Evolutionary conservation across 2,329 filamentous ascomycete species (phyloP), one percentile per base, ranked within the genome.

Genomic region (Diaporthe amygdali): DNA sequence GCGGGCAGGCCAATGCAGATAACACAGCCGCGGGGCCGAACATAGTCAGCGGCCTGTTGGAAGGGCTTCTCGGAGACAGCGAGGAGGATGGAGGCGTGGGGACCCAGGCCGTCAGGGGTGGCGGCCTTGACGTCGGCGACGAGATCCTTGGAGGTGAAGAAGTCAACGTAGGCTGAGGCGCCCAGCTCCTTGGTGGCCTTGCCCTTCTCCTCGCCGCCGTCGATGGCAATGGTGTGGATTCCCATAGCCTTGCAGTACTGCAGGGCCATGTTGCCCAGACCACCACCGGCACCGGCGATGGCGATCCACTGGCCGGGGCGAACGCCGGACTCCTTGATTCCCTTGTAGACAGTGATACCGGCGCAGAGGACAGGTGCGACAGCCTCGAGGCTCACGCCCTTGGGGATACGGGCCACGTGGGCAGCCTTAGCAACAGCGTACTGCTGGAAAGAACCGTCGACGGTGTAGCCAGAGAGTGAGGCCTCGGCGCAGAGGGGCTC

Each of bases 181-280:
- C 95, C 95, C 59, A 97, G 90, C 73, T 88, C 79, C 77, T 89
- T 84, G 81, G 89, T 91, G 84, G 95, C 89, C 73, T 89, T 84
- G 78, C 84, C 87, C 90, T 97, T 97, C 83, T 96, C 94, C 3
- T 90, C 89, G 63, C 95, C 95, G 63, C 89, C 90, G 77, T 97
- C 95, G 76, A 98, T 95, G 76, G 92, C 94, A 77, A 97, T 91
- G 75, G 90, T 85, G 74, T 91, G 87, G 66, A 97, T 84, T 71
- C 95, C 94, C 95, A 98, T 97, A 51, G 95, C 95, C 82, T 92
- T 93, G 68, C 94, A 94, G 82, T 97, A 97, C 84, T 97, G 95
- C 76, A 93, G 86, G 27, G 94, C 94, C 74, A 97, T 85, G 69
- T 77, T 75, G 39, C 93, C 93, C 51, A 95, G 85, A 71, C 92